phyloP scores from a whole-genome alignment of 2,329 filamentous ascomycete species.

The Tolypocladium tundrense region DNA sequence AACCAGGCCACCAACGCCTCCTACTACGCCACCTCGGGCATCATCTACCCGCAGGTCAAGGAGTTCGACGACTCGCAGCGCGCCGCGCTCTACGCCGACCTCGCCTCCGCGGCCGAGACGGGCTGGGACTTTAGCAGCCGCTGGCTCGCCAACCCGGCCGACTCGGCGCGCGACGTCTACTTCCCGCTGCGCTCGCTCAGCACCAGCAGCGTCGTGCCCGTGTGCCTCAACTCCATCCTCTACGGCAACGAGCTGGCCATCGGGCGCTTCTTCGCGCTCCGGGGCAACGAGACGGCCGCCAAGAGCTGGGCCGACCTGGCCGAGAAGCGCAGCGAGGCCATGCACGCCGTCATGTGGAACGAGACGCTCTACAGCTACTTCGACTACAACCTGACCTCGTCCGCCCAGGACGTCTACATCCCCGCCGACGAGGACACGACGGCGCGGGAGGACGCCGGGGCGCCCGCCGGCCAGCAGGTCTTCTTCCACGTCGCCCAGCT shows the following conservation, averaged over 20 bases:
- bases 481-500: constrained; percentile 50
- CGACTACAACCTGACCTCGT: constrained; percentile 56
- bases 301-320: constrained; percentile 39
- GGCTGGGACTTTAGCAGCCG: constrained; percentile 55
- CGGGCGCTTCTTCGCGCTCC: constrained; percentile 38
- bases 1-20: constrained; percentile 54
- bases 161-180: constrained; percentile 49
- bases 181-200: constrained; percentile 58
- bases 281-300: constrained; percentile 40
- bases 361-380: constrained; percentile 53
- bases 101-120: constrained; percentile 55
- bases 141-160: constrained; percentile 46
- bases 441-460: constrained; percentile 16
- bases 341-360: constrained; percentile 57
- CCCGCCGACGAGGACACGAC: constrained; percentile 32
- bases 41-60: constrained; percentile 42
- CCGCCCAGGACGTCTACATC: constrained; percentile 43
- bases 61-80: constrained; percentile 42
- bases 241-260: constrained; percentile 56
- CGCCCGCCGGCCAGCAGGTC: constrained; percentile 45
- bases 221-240: constrained; percentile 59
- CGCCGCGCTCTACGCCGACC: constrained; percentile 45
- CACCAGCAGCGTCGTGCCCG: constrained; percentile 45
- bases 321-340: constrained; percentile 45
- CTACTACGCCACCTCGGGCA: constrained; percentile 43